Evolutionary conservation across 805 yeast genomes (phyloP).

Genomic region (Pichia heedii): DNA sequence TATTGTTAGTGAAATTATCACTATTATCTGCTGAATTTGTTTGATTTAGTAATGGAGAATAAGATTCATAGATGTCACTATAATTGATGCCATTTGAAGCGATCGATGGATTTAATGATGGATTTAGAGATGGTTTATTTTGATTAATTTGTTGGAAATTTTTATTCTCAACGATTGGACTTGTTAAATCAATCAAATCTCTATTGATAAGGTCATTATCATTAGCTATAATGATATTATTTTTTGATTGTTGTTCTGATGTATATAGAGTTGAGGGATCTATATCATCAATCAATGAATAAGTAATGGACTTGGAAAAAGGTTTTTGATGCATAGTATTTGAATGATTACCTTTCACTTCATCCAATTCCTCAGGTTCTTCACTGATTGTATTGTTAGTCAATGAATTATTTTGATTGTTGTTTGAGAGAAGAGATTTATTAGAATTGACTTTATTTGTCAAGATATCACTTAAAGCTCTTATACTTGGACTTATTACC

Average conservation of each 20-base stretch:
- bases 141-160: background rate
- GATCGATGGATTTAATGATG: too few species aligned
- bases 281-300: slow-evolving; percentile 4
- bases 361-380: slow-evolving; percentile 7
- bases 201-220: background rate
- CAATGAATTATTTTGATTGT: slow-evolving; percentile 2
- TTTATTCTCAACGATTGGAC: slow-evolving; percentile 14
- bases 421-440: background rate
- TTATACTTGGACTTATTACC: slow-evolving; percentile 30
- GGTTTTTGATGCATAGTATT: background rate
- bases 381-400: background rate
- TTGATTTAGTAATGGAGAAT: slow-evolving; percentile 4
- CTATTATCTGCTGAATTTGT: background rate
- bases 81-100: slow-evolving; percentile 1
- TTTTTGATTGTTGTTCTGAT: background rate
- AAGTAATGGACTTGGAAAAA: background rate
- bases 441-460: slow-evolving; percentile 17
- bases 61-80: slow-evolving; percentile 11
- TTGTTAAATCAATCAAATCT: slow-evolving; percentile 24
- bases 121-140: too few species aligned
- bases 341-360: slow-evolving; percentile 1
- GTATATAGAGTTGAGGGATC: slow-evolving; percentile 6
- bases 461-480: slow-evolving; percentile 26
- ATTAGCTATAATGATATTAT: too few species aligned
- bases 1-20: background rate